phyloP scores from a whole-genome alignment of 2,329 filamentous ascomycete species.

The Fusarium sp. region DNA sequence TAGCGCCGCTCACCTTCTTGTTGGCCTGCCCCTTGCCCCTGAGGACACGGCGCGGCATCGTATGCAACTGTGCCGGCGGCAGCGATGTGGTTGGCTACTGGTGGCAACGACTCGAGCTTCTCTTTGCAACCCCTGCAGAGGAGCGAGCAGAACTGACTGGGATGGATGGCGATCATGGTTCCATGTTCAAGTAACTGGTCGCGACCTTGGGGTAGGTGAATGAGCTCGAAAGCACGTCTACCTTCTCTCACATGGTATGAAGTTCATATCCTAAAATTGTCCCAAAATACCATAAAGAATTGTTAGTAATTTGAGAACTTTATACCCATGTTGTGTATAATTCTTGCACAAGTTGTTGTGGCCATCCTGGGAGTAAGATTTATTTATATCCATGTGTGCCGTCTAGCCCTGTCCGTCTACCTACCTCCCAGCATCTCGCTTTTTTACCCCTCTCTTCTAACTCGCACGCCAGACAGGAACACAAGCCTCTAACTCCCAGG shows the following conservation, averaged over 20 bases:
- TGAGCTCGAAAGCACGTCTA: neutral
- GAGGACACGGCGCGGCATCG: neutral
- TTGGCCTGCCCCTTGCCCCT: neutral
- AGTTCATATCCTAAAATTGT: neutral
- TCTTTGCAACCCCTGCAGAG: neutral
- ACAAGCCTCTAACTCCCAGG: neutral
- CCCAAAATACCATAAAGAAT: neutral
- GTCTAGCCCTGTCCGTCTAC: neutral
- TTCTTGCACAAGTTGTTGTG: neutral
- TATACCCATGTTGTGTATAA: neutral
- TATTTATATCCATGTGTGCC: neutral
- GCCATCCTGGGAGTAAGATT: neutral
- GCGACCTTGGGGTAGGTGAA: neutral
- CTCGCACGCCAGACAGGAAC: neutral
- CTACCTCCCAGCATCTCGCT: neutral
- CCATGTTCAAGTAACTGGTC: neutral
- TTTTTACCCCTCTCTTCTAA: neutral
- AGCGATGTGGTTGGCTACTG: neutral
- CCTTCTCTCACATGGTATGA: neutral
- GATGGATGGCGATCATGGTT: neutral
- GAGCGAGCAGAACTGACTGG: neutral
- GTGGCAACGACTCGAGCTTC: neutral
- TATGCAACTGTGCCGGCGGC: neutral
- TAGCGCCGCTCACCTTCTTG: neutral
- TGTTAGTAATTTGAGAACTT: neutral